phyloP scores from a whole-genome alignment of 2,329 filamentous ascomycete species.

The Fusarium xyrophilum region DNA sequence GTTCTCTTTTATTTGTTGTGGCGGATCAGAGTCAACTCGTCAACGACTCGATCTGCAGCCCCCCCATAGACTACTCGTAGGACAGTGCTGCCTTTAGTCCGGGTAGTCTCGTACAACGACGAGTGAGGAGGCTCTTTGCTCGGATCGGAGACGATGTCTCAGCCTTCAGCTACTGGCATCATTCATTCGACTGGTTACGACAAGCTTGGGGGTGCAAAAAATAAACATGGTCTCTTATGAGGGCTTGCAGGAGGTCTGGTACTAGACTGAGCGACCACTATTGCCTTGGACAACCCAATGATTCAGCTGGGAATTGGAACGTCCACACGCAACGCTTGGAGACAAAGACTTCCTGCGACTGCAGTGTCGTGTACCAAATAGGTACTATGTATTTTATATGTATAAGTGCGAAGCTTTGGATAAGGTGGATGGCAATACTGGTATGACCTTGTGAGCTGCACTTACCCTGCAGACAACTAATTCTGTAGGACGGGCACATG shows the following conservation, averaged over 20 bases:
- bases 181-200: not conserved
- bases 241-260: not conserved
- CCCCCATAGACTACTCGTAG: not conserved
- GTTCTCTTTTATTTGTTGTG: not conserved
- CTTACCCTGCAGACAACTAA: not conserved
- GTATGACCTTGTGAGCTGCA: not conserved
- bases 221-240: not conserved
- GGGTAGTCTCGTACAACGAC: not conserved
- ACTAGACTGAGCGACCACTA: not conserved
- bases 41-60: not conserved
- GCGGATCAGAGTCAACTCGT: not conserved
- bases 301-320: not conserved
- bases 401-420: not conserved
- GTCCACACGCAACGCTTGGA: not conserved
- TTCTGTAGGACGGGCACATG: not conserved
- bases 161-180: not conserved
- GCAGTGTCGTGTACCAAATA: not conserved
- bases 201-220: not conserved
- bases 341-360: not conserved
- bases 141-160: not conserved
- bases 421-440: not conserved
- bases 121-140: not conserved
- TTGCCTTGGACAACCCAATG: not conserved
- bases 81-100: not conserved
- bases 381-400: not conserved